Evolutionary conservation across 2,329 filamentous ascomycete genomes (phyloP).

Genomic region (Sporothrix mexicana): DNA sequence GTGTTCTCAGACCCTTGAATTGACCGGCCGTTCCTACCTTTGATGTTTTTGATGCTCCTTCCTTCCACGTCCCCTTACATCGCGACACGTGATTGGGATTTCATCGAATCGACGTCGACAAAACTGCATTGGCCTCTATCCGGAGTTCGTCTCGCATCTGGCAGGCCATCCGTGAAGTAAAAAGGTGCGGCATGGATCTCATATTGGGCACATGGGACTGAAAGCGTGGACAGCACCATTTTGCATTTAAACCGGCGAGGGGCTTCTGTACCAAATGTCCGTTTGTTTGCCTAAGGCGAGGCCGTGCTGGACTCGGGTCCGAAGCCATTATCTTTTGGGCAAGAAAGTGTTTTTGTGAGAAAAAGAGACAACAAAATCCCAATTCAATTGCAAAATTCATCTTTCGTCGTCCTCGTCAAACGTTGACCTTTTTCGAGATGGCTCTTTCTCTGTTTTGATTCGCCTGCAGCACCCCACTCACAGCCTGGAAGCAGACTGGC

Average conservation of each 20-base stretch:
- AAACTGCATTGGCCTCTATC: background rate
- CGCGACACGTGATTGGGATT: background rate
- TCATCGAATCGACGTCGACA: background rate
- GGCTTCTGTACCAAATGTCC: constrained; percentile 1
- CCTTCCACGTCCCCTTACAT: background rate
- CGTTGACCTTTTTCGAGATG: background rate
- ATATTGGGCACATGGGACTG: background rate
- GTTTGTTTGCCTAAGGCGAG: background rate
- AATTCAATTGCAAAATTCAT: background rate
- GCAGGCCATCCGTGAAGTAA: too few species aligned
- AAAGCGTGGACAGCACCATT: background rate
- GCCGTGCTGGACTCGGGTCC: background rate
- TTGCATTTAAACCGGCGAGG: background rate
- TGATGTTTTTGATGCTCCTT: background rate
- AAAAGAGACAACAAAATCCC: background rate
- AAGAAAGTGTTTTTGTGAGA: background rate
- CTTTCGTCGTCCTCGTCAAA: background rate
- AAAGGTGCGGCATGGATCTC: background rate
- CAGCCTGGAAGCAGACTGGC: background rate
- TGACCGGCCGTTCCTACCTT: background rate
- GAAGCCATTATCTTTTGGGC: background rate
- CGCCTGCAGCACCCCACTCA: constrained; percentile 7
- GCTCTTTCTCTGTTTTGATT: background rate
- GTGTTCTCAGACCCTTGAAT: constrained; percentile 6
- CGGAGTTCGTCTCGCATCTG: too few species aligned